These are phyloP conservation scores for Cucumis hystrix DNA, from an alignment of 306 rosid species.

Conservation along the genomic window DNA sequence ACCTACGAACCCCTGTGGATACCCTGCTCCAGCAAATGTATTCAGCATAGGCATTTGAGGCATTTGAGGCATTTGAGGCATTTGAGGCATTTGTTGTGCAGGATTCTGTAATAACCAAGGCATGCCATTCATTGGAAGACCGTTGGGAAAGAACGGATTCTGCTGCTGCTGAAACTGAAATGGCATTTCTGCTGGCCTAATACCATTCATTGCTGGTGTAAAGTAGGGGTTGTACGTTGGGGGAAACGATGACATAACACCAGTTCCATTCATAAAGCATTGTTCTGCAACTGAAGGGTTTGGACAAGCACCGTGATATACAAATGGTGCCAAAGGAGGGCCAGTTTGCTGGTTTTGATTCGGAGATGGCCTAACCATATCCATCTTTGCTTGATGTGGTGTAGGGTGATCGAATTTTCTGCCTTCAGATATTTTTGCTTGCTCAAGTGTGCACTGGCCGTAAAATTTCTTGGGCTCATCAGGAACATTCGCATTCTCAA, in stretches of 20 bases:
- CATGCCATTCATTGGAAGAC: conserved; percentile 32
- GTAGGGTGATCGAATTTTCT: conserved; percentile 14
- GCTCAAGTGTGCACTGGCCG: neutral
- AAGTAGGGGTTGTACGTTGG: conserved; percentile 17
- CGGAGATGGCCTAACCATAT: neutral
- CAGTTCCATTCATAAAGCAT: conserved; percentile 16
- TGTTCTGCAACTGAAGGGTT: conserved; percentile 28
- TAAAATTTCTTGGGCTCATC: conserved; percentile 10
- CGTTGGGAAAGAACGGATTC: conserved; percentile 26
- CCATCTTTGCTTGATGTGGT: neutral
- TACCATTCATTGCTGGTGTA: conserved; percentile 21
- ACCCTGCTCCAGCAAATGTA: conserved; percentile 26
- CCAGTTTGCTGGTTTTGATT: neutral
- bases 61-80: conserved; percentile 61
- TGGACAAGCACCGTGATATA: conserved; percentile 14
- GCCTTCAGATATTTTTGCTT: neutral
- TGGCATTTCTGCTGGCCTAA: conserved; percentile 41
- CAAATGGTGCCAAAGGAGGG: neutral
- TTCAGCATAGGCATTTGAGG: conserved; percentile 44
- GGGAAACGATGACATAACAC: conserved; percentile 30
- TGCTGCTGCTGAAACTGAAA: conserved; percentile 41
- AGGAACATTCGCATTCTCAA: neutral
- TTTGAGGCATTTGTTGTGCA: conserved; percentile 28
- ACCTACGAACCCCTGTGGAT: conserved; percentile 30
- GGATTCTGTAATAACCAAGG: conserved; percentile 40